Conservation (phyloP, 306 rosid genomes). For the Prunus mongolica region DNA sequence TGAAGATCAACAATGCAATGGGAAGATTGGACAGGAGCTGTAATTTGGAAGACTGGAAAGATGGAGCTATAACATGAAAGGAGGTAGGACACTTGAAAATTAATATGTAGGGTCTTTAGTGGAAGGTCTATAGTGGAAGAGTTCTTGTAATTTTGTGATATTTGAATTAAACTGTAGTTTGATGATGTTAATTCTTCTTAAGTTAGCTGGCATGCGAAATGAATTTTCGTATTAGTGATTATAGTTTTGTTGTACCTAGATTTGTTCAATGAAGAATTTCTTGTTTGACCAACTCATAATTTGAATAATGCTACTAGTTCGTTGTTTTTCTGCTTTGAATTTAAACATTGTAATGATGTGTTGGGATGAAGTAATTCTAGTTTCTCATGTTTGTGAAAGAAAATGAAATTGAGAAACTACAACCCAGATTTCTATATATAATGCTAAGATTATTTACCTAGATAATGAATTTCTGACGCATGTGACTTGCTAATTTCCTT, state of each 20-base stretch:
- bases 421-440: not conserved
- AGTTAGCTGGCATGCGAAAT: slow-evolving; percentile 27
- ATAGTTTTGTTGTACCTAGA: slow-evolving; percentile 19
- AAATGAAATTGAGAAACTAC: not conserved
- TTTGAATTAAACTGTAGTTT: slow-evolving; percentile 39
- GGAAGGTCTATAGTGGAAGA: slow-evolving; percentile 12
- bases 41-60: slow-evolving; percentile 52
- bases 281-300: slow-evolving; percentile 5
- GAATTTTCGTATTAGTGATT: slow-evolving; percentile 16
- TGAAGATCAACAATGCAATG: slow-evolving; percentile 47
- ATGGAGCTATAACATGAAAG: slow-evolving; percentile 45
- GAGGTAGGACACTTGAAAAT: slow-evolving; percentile 36
- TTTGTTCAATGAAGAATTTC: slow-evolving; percentile 26
- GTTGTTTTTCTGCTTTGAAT: not conserved
- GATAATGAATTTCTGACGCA: not conserved
- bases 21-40: slow-evolving; percentile 51
- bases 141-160: slow-evolving; percentile 43
- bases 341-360: not conserved
- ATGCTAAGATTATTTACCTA: not conserved
- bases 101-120: slow-evolving; percentile 21
- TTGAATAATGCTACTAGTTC: not conserved
- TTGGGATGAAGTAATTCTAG: not conserved
- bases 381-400: not conserved
- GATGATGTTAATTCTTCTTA: slow-evolving; percentile 35
- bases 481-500: not conserved